Evolutionary conservation across 495 filamentous ascomycete genomes (phyloP), one percentile per base, ranked within the genome.

Genomic region (Neurospora sp.): DNA sequence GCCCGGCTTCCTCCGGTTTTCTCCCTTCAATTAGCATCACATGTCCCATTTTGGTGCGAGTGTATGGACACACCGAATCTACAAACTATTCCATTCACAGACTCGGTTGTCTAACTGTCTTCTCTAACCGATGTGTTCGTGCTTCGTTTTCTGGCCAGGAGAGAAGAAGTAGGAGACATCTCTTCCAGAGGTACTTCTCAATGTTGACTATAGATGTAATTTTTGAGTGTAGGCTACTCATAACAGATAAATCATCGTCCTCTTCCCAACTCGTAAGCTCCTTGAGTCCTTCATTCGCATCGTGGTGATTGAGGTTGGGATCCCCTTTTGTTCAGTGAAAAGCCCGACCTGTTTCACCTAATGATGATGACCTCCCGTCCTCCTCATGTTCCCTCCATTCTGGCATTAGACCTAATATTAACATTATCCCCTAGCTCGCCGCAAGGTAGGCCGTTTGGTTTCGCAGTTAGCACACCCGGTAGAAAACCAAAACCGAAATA

Each of bases 401-500:
- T 35, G 14, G 6, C 53, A 18, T 35, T 27, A 61, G 14, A 31
- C 27, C 14, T 65, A 3, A 65, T 14, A 65, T 65, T 65, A 65
- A 65, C 12, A 65, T 65, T 65, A 65, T 65, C 14, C 1, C 27
- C 14, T 65, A 35, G 27, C 53, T 65, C 12, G 53, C 53, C 53
- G 14, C 2, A 35, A 65, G 27, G 53, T 65, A 65, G 14, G 53
- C 27, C 53, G 27, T 35, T 31, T 37, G 14, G 53, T 35, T 65
- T 65, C 53, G 14, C 53, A 65, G 12, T 37, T 35, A 65, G 27
- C 53, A 35, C 53, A 37, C 14, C 27, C 14, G 53, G 27, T 18
- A 71, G 18, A 44, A 39, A 73, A 74, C 71, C 75, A 72, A 75
- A 74, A 22, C 74, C 69, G 72, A 80, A 75, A 76, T 80, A 79